Evolutionary conservation across 2,329 filamentous ascomycete genomes (phyloP).

Genomic region (Botrytis elliptica): DNA sequence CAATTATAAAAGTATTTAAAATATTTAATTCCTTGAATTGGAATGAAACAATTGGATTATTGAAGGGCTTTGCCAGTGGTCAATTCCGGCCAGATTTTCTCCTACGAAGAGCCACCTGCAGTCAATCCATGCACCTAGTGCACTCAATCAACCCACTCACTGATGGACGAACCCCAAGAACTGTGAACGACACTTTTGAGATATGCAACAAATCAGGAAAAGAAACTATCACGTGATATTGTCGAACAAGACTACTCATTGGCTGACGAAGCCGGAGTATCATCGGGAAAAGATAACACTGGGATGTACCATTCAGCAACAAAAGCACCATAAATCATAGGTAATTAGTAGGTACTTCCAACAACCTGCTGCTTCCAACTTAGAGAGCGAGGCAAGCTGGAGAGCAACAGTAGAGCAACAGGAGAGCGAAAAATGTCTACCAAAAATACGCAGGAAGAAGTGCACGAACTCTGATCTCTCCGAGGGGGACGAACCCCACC

Average conservation of each 20-base stretch:
- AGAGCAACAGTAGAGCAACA: neutral
- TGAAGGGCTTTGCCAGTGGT: too few species aligned
- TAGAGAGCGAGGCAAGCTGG: neutral
- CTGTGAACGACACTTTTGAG: neutral
- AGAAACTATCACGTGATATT: fast-evolving
- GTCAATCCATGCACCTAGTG: too few species aligned
- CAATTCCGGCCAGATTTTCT: too few species aligned
- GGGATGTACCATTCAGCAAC: neutral
- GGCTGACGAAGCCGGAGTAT: neutral
- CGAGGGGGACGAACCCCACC: neutral
- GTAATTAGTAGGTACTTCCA: neutral
- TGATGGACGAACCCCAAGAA: too few species aligned
- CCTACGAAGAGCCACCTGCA: too few species aligned
- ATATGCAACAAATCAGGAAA: neutral
- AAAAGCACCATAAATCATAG: neutral
- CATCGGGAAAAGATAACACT: neutral
- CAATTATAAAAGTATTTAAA: too few species aligned
- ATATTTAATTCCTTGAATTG: too few species aligned
- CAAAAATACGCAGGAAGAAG: neutral
- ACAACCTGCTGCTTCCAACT: neutral
- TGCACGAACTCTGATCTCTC: neutral
- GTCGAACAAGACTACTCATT: neutral
- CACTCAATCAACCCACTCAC: too few species aligned
- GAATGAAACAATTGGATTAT: too few species aligned
- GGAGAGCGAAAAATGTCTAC: neutral